Evolutionary conservation across 495 filamentous ascomycete genomes (phyloP).

Genomic region (Neurospora discreta): DNA sequence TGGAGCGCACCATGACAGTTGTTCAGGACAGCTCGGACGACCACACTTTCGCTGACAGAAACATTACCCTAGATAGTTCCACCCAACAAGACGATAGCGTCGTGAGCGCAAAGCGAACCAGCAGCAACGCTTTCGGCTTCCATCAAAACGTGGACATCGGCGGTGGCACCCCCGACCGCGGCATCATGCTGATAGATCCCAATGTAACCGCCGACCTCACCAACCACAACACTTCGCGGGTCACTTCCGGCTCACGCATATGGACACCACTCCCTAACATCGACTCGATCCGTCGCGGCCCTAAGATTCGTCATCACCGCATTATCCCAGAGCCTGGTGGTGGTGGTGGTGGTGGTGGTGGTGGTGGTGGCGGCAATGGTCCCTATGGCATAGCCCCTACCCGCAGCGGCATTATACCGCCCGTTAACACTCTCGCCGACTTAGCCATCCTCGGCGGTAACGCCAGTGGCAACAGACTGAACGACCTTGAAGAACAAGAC

Average conservation of each 20-base stretch:
- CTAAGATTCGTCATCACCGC: conserved; percentile 6
- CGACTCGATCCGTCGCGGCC: conserved; percentile 10
- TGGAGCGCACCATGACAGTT: neutral
- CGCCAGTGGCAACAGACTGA: neutral
- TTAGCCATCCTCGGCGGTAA: neutral
- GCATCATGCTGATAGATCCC: neutral
- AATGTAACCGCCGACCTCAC: neutral
- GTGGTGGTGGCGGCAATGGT: neutral
- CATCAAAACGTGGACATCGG: neutral
- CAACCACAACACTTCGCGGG: neutral
- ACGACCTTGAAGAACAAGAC: neutral
- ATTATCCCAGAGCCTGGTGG: neutral
- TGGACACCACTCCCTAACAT: neutral
- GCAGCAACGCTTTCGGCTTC: neutral
- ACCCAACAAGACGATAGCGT: neutral
- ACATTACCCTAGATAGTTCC: neutral
- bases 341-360: neutral
- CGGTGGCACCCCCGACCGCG: neutral
- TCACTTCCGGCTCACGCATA: neutral
- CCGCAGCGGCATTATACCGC: neutral
- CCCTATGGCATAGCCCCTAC: neutral
- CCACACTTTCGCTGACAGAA: neutral
- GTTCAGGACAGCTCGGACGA: neutral
- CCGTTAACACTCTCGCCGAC: neutral
- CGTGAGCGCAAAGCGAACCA: neutral